phyloP scores from a whole-genome alignment of 2,329 filamentous ascomycete species.

The Torrubiella hemipterigena region DNA sequence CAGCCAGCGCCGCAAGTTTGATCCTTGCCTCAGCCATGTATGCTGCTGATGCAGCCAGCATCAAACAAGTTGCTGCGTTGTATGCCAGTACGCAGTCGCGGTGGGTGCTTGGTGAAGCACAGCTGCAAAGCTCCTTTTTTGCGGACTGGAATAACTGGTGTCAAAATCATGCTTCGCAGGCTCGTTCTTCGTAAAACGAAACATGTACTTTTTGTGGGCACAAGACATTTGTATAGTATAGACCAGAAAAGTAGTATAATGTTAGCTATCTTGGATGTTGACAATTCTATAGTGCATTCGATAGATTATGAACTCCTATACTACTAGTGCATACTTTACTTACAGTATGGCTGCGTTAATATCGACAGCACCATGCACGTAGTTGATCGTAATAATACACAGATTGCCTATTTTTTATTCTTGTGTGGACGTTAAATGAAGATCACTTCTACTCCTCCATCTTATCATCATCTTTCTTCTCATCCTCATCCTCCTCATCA shows the following conservation, averaged over 20 bases:
- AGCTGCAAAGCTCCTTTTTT: conserved; percentile 55
- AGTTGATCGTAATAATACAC: conserved; percentile 24
- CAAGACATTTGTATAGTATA: too few relatives aligned
- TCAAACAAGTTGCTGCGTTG: conserved; percentile 46
- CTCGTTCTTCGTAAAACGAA: conserved; percentile 10
- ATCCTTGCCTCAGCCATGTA: conserved; percentile 53
- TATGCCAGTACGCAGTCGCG: conserved; percentile 48
- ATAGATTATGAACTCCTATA: too few relatives aligned
- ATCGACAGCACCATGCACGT: too few relatives aligned
- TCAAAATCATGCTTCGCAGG: conserved; percentile 31
- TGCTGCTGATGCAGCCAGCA: conserved; percentile 35
- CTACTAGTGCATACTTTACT: too few relatives aligned
- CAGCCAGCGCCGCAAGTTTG: conserved; percentile 62
- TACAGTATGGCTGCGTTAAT: too few relatives aligned
- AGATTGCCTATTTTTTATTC: conserved; percentile 9
- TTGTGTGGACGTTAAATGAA: conserved; percentile 7
- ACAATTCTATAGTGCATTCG: too few relatives aligned
- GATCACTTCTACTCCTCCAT: conserved; percentile 66
- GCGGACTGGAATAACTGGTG: conserved; percentile 67
- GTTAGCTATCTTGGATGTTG: too few relatives aligned
- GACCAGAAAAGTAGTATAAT: too few relatives aligned
- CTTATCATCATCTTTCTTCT: conserved; percentile 57
- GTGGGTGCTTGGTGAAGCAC: conserved; percentile 46
- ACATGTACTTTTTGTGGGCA: too few relatives aligned
- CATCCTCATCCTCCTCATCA: conserved; percentile 53